Conservation (phyloP, 768 basidiomycete genomes). For the Macrolepiota dolichaula region DNA sequence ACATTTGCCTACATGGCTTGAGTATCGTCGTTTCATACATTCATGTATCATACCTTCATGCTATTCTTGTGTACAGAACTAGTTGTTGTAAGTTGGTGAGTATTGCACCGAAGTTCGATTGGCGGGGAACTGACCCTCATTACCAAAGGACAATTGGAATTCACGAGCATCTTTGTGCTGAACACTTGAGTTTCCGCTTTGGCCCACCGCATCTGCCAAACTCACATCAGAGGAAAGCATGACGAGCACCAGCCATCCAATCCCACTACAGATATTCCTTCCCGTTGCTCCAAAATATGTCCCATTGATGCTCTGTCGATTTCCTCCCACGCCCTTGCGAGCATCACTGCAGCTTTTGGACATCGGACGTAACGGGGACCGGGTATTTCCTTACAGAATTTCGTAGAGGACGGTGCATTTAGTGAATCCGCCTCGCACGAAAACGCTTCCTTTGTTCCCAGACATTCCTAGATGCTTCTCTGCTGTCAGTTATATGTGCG, state of each 20-base stretch:
- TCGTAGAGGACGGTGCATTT: background rate
- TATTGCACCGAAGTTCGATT: background rate
- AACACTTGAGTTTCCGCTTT: background rate
- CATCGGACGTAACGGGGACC: background rate
- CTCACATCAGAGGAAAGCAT: background rate
- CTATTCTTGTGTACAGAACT: background rate
- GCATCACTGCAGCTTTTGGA: constrained; percentile 5
- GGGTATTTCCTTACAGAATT: background rate
- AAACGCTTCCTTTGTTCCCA: background rate
- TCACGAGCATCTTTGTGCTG: background rate
- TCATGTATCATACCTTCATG: constrained; percentile 2
- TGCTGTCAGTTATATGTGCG: constrained; percentile 1
- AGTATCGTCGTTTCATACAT: constrained; percentile 19
- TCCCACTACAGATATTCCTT: background rate
- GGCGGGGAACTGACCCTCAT: background rate
- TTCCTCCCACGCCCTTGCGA: constrained; percentile 6
- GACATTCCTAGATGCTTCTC: background rate
- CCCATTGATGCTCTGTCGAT: background rate
- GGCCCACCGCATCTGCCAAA: background rate
- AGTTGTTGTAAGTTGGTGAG: constrained; percentile 3
- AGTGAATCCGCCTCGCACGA: background rate
- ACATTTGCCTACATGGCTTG: constrained; percentile 81
- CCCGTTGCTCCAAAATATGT: background rate
- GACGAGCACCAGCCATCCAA: background rate
- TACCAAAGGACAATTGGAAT: background rate